Base-by-base conservation (phyloP, 140 eudicot genomes). In the Flaveria floridana region DNA sequence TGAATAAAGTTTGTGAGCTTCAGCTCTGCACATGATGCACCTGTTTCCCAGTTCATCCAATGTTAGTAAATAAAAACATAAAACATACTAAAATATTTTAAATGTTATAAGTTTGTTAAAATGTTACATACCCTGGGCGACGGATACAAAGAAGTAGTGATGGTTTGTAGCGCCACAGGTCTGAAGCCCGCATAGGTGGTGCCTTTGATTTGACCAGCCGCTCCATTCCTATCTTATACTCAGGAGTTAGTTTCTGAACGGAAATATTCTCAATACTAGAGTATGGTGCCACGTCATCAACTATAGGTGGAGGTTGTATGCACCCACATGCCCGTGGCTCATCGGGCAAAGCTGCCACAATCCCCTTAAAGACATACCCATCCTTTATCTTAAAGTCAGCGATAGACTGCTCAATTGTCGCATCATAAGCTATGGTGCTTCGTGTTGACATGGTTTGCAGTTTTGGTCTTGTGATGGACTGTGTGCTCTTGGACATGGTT, bases 21-120 rank as follows among this genome's bases (percentile, higher is more conserved):
- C 97, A 34, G 97, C 97, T 88, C 95, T 77, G 74, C 97, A 90
- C 97, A 90, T 90, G 84, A 90, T 84, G 84, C 97, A 90, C 87
- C 96, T 89, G 65, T 59, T 80, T 70, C 37, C 81, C 65, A 70
- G 79, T 63, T n/a, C 77, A 79, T 50, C 59, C n/a, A 21, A 64
- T 44, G 18, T n/a, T 34, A 37, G 65, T 63, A 25, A 46, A 46
- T 12, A 46, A 55, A 16, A 19, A 55, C 21, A 37, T 30, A 28
- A 14, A 51, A 23, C 73, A 51, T 52, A n/a, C 25, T 42, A 7
- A 37, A 10, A 39, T 76, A 46, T 15, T 30, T 51, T 42, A 46
- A 44, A 46, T 76, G 39, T 78, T 73, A 67, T 21, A 46, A 57
- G 70, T 63, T 72, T 42, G 44, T 7, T 81, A 86, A 92, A 10